These are phyloP conservation scores for Porcisia deanei DNA, from an alignment of 208 protist genomes.

Conservation along the genomic window DNA sequence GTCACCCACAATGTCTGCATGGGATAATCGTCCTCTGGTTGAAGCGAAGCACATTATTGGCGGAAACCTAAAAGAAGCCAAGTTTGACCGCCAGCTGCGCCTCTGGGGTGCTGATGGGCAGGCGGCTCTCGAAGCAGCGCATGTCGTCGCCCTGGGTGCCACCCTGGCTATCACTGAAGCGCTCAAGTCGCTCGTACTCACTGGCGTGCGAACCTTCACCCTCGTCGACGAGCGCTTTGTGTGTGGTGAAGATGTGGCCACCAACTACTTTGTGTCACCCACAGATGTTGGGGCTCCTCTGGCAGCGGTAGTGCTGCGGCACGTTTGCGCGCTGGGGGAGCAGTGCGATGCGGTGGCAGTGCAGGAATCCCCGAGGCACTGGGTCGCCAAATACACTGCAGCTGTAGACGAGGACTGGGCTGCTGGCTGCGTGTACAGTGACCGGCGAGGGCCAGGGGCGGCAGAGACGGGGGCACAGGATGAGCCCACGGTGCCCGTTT, in stretches of 20 bases:
- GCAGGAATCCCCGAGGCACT: constrained; percentile 27
- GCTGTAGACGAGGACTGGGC: constrained; percentile 17
- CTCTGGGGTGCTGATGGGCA: constrained; percentile 96
- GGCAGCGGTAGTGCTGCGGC: constrained; percentile 60
- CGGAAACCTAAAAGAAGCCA: constrained; percentile 36
- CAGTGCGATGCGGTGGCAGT: constrained; percentile 48
- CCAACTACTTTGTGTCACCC: constrained; percentile 95
- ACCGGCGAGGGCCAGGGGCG: not conserved
- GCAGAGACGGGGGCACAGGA: not conserved
- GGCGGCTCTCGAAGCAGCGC: constrained; percentile 69
- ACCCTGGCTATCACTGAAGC: constrained; percentile 91
- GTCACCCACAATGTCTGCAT: not conserved
- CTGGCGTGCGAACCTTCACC: constrained; percentile 93
- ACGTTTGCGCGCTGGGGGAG: constrained; percentile 91
- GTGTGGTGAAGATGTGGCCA: constrained; percentile 79
- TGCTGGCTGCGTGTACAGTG: constrained; percentile 5
- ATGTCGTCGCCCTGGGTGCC: constrained; percentile 92
- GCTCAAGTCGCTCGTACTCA: constrained; percentile 97
- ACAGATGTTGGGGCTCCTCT: constrained; percentile 51
- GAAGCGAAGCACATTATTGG: constrained; percentile 15
- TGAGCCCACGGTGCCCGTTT: not conserved
- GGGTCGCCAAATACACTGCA: constrained; percentile 39
- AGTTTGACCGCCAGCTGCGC: constrained; percentile 93
- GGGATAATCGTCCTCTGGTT: not conserved
- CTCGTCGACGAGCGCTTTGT: constrained; percentile 93